phyloP scores from a whole-genome alignment of 108 stramenopile genomes.

The Conticribra weissflogii region DNA sequence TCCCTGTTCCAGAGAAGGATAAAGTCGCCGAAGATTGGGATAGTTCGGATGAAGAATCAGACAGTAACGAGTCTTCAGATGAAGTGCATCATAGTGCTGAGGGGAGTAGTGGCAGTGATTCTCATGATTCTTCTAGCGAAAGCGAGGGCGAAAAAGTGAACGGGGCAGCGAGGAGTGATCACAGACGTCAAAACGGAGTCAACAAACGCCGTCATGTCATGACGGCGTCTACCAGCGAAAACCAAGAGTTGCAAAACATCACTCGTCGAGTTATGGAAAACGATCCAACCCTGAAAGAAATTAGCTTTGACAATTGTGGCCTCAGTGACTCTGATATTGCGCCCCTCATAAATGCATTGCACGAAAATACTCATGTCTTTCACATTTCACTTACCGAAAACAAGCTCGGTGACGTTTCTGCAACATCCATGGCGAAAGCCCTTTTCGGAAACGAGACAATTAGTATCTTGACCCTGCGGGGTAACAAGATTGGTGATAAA shows the following conservation, averaged over 20 bases:
- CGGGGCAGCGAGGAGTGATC: too few species aligned
- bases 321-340: slow-evolving; percentile 17
- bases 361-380: slow-evolving; percentile 6
- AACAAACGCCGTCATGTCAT: too few species aligned
- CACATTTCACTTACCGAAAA: slow-evolving; percentile 5
- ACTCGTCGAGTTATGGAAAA: slow-evolving; percentile 4
- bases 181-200: too few species aligned
- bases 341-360: not conserved
- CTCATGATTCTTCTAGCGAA: not conserved
- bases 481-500: slow-evolving; percentile 11
- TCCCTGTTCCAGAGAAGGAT: not conserved
- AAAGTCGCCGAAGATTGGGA: not conserved
- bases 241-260: not conserved
- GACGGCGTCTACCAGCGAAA: not conserved
- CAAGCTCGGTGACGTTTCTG: slow-evolving; percentile 3
- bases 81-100: not conserved
- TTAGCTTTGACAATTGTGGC: slow-evolving; percentile 9
- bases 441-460: slow-evolving; percentile 8
- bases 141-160: not conserved
- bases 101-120: not conserved
- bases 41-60: not conserved
- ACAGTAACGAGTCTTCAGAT: not conserved
- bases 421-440: slow-evolving; percentile 5
- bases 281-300: slow-evolving; percentile 8
- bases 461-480: slow-evolving; percentile 1